Base-by-base conservation (phyloP, 169 alveolate genomes). In the Plasmodium chabaudi region DNA sequence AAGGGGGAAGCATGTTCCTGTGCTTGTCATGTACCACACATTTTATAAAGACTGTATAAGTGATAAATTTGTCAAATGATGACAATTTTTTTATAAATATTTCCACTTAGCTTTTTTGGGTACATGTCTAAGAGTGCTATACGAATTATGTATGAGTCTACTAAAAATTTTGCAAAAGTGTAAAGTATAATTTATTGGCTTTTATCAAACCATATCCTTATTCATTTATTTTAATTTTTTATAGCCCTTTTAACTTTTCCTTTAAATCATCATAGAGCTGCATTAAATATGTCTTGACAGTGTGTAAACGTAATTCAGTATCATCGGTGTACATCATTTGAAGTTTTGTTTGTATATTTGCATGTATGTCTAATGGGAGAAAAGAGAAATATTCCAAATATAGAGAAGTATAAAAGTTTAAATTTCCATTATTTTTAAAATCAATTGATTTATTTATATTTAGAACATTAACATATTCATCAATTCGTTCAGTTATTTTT, bases 241-340 rank as follows among this genome's bases (percentile, higher is more conserved):
- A 75, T 55, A 75, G 25, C 4, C 88, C 88, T 44, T 68, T 61
- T 56, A 75, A 21, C 19, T 63, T 75, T 25, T 17, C 9, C 27
- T 75, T 75, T 42, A 75, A 39, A 1, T 75, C 88, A 56, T 75
- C 88, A 63, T 75, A 75, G 12, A 75, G 0, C 44, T 75, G 88
- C 74, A 75, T 61, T 25, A 75, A 47, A 34, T 61, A 75, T n/a
- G 44, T 51, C 53, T 75, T 75, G 25, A 75, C 88, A 67, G 61
- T 75, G 12, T 75, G 69, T 44, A 75, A 1, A 9, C 88, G 71
- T 23, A 75, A n/a, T 19, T 75, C 88, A 42, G 88, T 75, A 42
- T 75, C 21, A 21, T 75, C 88, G 5, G 88, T 75, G 39, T 75
- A 75, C 88, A 75, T 75, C 74, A 75, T 47, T 68, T 75, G 88